phyloP scores from a whole-genome alignment of 2,329 filamentous ascomycete species.

The Helotiales sp. region DNA sequence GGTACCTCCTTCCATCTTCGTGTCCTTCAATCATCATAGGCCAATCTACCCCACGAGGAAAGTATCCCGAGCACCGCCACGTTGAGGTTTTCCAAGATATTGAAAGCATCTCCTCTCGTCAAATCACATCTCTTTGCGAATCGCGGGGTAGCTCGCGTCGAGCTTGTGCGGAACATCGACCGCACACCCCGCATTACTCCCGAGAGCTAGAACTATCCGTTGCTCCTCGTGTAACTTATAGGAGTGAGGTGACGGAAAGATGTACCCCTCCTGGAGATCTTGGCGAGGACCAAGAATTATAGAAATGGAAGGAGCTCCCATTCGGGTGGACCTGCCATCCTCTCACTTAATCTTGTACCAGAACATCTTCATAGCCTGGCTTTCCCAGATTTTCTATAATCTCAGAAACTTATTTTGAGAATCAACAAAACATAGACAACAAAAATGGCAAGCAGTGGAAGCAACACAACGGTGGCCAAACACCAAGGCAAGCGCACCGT shows the following conservation, averaged over 20 bases:
- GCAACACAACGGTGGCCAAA: slow-evolving; percentile 29
- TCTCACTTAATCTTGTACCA: too few relatives aligned
- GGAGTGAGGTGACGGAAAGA: too few relatives aligned
- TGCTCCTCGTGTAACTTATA: neutral
- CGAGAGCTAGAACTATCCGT: neutral
- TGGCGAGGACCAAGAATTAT: neutral
- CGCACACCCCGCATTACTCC: slow-evolving; percentile 1
- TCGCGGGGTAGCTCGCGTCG: neutral
- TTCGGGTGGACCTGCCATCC: neutral
- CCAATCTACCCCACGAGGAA: neutral
- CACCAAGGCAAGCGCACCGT: slow-evolving; percentile 36
- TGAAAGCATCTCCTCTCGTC: too few relatives aligned
- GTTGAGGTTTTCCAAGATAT: too few relatives aligned
- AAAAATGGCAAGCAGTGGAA: slow-evolving; percentile 17
- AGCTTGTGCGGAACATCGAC: slow-evolving; percentile 2
- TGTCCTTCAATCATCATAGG: neutral
- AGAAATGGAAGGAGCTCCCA: neutral
- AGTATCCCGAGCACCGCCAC: neutral
- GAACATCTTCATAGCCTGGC: neutral
- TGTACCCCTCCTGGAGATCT: slow-evolving; percentile 3
- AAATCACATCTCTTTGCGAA: neutral
- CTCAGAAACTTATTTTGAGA: too few relatives aligned
- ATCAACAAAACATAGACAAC: neutral
- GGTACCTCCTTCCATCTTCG: neutral
- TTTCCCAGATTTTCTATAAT: neutral